Evolutionary conservation across 2,329 filamentous ascomycete genomes (phyloP).

Genomic region (Monilinia laxa): DNA sequence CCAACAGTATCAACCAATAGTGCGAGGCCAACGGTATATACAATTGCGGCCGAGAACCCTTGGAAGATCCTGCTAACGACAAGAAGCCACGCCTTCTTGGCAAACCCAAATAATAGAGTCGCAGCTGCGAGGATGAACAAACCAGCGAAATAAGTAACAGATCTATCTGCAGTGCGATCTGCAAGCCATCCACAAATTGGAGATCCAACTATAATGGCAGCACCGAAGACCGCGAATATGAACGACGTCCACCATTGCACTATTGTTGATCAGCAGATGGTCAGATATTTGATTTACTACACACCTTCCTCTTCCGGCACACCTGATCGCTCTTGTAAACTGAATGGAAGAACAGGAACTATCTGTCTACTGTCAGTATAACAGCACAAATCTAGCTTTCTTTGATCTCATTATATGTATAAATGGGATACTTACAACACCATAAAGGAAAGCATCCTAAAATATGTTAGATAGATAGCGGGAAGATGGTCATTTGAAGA

Average conservation of each 20-base stretch:
- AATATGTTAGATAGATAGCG: slow-evolving; percentile 22
- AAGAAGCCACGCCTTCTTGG: slow-evolving; percentile 11
- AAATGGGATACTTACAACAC: slow-evolving; percentile 39
- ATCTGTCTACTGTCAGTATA: slow-evolving; percentile 42
- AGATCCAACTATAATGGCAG: slow-evolving; percentile 23
- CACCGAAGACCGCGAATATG: slow-evolving; percentile 24
- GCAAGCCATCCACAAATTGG: slow-evolving; percentile 39
- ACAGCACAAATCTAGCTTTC: neutral
- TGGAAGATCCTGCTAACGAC: slow-evolving; percentile 22
- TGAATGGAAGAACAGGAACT: slow-evolving; percentile 69
- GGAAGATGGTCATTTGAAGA: neutral
- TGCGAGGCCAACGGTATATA: slow-evolving; percentile 71
- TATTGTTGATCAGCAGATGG: neutral
- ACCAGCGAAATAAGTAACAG: slow-evolving; percentile 61
- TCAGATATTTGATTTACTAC: neutral
- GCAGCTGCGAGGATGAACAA: slow-evolving; percentile 41
- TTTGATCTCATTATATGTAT: neutral
- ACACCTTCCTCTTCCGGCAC: slow-evolving; percentile 44
- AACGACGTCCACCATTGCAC: slow-evolving; percentile 26
- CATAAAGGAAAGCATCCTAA: slow-evolving; percentile 59
- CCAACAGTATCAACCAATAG: slow-evolving; percentile 68
- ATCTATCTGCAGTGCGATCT: slow-evolving; percentile 60
- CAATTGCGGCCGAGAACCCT: slow-evolving; percentile 58
- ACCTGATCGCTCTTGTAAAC: slow-evolving; percentile 55
- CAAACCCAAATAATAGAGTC: slow-evolving; percentile 64